Percentiles rank a stretch among this genome's conserved stretches.
Evolutionary conservation across 805 yeast species (phyloP).

Genomic region (Lipomyces yamanashiensis): DNA sequence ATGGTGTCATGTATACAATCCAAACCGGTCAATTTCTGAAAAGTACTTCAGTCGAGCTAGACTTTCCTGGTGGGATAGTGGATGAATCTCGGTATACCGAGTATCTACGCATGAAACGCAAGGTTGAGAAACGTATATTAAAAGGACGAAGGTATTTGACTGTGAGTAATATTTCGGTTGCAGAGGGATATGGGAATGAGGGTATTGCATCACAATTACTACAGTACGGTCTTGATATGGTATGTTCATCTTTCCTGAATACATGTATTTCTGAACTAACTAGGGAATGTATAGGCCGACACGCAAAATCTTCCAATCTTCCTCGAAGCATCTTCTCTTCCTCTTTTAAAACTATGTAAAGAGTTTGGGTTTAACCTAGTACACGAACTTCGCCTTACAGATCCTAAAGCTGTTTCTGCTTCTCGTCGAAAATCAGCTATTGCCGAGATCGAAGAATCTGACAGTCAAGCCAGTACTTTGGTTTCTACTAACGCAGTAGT

Average conservation of each 20-base stretch:
- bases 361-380: constrained; percentile 24
- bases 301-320: constrained; percentile 30
- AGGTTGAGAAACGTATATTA: constrained; percentile 10
- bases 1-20: not conserved
- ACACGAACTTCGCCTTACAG: constrained; percentile 29
- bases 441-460: not conserved
- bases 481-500: not conserved
- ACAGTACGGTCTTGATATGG: constrained; percentile 33
- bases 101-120: constrained; percentile 6
- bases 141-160: constrained; percentile 5
- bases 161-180: not conserved
- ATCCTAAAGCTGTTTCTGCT: not conserved
- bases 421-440: constrained; percentile 1
- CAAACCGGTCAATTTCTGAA: not conserved
- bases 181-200: not conserved
- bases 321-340: constrained; percentile 15
- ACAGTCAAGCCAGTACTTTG: not conserved
- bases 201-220: constrained; percentile 17
- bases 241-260: not conserved
- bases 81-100: constrained; percentile 13
- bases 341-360: constrained; percentile 12
- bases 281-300: constrained; percentile 19
- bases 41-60: not conserved
- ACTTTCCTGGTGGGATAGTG: constrained; percentile 22
- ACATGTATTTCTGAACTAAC: not conserved